A percentile compares a stretch with the other conserved stretches of the same genome.
Evolutionary conservation across 306 rosid genomes (phyloP).

Genomic region (Lithocarpus polystachyus): DNA sequence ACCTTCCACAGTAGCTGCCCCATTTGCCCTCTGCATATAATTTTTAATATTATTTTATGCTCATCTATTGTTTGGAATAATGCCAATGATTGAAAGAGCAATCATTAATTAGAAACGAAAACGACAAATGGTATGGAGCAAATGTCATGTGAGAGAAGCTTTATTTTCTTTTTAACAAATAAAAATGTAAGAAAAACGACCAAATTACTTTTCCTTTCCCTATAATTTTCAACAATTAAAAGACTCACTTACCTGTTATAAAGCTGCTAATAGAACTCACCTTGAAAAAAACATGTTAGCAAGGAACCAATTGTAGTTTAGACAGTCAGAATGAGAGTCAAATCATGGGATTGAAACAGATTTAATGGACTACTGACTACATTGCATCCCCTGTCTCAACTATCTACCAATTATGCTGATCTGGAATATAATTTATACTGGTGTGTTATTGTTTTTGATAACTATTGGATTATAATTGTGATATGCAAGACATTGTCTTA

Average conservation of each 20-base stretch:
- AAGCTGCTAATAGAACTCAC: too few relatives aligned
- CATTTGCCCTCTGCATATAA: slow-evolving; percentile 48
- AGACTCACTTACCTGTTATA: not conserved
- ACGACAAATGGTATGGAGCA: not conserved
- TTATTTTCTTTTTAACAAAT: not conserved
- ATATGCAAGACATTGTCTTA: not conserved
- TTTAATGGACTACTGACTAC: too few relatives aligned
- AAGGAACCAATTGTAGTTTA: too few relatives aligned
- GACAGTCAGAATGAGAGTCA: too few relatives aligned
- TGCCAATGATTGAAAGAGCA: not conserved
- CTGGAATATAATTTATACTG: too few relatives aligned
- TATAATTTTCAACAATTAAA: not conserved
- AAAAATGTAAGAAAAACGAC: not conserved
- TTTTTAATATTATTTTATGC: not conserved
- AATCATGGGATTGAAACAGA: too few relatives aligned
- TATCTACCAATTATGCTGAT: too few relatives aligned
- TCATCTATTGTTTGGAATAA: not conserved
- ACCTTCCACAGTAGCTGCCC: slow-evolving; percentile 27
- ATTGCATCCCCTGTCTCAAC: too few relatives aligned
- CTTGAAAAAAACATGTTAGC: too few relatives aligned
- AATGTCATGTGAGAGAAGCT: not conserved
- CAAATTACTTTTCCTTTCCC: not conserved
- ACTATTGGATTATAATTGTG: too few relatives aligned
- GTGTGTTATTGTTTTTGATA: too few relatives aligned
- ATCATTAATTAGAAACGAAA: not conserved